Base-by-base conservation (phyloP, 208 protist species). In the Angomonas ambiguus region DNA sequence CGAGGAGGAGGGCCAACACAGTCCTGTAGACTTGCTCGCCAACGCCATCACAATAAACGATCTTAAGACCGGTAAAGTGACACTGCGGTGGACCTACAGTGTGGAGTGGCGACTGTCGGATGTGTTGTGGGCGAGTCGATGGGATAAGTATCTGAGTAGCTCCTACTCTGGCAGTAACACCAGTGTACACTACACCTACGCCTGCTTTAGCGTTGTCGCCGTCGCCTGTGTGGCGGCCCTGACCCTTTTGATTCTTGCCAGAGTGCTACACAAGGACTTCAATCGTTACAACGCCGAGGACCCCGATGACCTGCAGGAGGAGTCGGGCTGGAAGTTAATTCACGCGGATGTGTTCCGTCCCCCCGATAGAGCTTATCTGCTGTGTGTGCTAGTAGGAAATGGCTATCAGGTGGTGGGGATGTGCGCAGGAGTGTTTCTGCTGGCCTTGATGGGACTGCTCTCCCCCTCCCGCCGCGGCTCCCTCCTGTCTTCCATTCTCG, bases 341-440 rank as follows among this genome's bases (percentile, higher is more conserved):
- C 88, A 98, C 79, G 97, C 94, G 11, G 98, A 99, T 74, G 97
- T 99, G 1, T 99, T 99, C 80, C 95, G 98, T 20, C 78, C 88
- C 1, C 98, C 98, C 5, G 41, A 74, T 38, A 62, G 81, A 41
- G 86, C 94, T 13, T 76, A 78, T 38, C 70, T 97, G 53, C 79
- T 99, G 1, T 79, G 87, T 25, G 84, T 97, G 35, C 75, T 97
- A 16, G 78, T 97, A 13, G 97, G 97, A 45, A 97, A 91, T 65
- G 97, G 97, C 41, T 78, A 86, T n/a, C 98, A 99, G 78, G 41
- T 99, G 1, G 78, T 98, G 13, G 65, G 59, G 49, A 98, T 98
- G 80, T 64, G 72, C 22, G 35, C 76, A 3, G 71, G 82, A 53
- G 85, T 94, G 45, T 48, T 97, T 11, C 27, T 98, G 1, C 95